Base-by-base conservation (phyloP, 2,329 filamentous ascomycete genomes). In the Onygena corvina region DNA sequence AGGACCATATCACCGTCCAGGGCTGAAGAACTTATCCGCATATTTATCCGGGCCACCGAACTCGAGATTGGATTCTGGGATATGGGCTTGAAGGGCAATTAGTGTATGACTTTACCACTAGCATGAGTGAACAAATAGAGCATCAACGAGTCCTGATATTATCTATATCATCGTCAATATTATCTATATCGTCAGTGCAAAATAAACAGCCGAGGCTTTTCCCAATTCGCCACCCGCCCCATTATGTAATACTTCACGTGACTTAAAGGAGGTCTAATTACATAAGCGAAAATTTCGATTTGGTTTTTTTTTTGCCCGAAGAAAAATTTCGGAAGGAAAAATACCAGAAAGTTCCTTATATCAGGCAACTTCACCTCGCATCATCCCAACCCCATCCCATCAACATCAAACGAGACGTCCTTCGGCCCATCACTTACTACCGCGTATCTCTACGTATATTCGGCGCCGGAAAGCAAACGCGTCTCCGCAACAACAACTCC, bases 1-100 rank as follows among this genome's bases (percentile, higher is more conserved):
- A 69, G 75, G n/a, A 69, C 79, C 45, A 84, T 90, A 57, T 89
- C 86, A 1, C 80, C 83, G 0, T 72, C 71, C 31, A 74, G 87
- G 36, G 77, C 95, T 51, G 87, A 94, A 58, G 84, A 94, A 61
- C 69, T 96, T 46, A 79, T 90, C 40, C 74, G 77, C 55, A 86
- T 95, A 46, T 95, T 95, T 61, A 79, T 88, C 42, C 83, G 88
- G 57, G 86, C 84, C n/a, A 93, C 87, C 12, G 63, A 85, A 76
- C 79, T 86, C 75, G 83, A 87, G 65, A 80, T 77, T 54, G 78
- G 75, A 1, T 87, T 87, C 61, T 87, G 83, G 83, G 76, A 83
- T 50, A 85, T 86, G 80, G 78, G 76, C 1, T 57, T 74, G 38
- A 62, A 61, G 16, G 58, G 56, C 9, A 27, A 30, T 11, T 46